Conservation (phyloP, 495 filamentous ascomycete species). For the Cercophora sp. region DNA sequence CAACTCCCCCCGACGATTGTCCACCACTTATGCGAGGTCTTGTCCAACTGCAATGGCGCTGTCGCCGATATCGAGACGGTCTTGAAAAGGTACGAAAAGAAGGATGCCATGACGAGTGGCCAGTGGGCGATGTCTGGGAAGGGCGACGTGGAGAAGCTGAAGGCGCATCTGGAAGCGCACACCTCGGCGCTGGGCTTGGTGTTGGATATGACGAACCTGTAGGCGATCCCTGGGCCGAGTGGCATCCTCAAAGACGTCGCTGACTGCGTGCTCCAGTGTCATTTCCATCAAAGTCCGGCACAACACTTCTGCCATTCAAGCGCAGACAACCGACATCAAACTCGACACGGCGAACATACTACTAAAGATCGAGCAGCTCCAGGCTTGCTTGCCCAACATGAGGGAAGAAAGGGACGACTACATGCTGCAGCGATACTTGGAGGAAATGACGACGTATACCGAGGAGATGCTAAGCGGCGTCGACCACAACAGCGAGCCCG, state of each 20-base stretch:
- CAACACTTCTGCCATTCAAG: not conserved
- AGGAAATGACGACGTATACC: conserved; percentile 6
- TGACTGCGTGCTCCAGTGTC: not conserved
- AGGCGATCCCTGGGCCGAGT: not conserved
- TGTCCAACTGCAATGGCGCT: not conserved
- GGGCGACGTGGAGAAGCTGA: conserved; percentile 1
- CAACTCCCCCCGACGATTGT: not conserved
- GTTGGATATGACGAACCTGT: conserved; percentile 5
- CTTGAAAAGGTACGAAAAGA: not conserved
- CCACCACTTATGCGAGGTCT: conserved; percentile 4
- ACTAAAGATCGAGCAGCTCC: not conserved
- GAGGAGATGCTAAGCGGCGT: conserved; percentile 2
- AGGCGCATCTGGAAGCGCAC: conserved; percentile 2
- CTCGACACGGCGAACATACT: conserved; percentile 4
- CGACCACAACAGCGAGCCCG: no score
- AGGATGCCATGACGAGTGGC: not conserved
- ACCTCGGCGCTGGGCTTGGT: conserved; percentile 2
- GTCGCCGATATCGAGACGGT: conserved; percentile 1
- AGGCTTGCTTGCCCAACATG: not conserved
- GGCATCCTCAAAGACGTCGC: not conserved
- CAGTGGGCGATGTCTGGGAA: not conserved
- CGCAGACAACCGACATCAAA: conserved; percentile 2
- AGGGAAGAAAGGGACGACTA: not conserved
- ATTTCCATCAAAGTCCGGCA: not conserved
- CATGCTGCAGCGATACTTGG: conserved; percentile 2